Percentiles rank a stretch among this genome's conserved stretches.
phyloP scores from a whole-genome alignment of 179 eudicot species.

The Gypsophila paniculata region DNA sequence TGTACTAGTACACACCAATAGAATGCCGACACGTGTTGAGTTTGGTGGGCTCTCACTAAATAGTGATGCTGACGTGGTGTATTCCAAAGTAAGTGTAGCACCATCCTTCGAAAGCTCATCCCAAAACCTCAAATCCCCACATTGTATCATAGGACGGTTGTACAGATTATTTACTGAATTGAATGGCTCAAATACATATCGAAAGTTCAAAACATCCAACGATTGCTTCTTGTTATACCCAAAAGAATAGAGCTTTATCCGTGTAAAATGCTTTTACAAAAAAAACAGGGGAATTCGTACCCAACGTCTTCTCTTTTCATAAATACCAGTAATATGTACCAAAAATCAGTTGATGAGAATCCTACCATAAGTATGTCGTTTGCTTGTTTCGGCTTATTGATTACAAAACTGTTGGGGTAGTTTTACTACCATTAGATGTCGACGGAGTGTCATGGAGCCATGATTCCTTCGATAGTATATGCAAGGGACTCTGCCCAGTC shows the following conservation, averaged over 20 bases:
- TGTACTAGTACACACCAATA: no score
- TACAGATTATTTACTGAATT: not conserved
- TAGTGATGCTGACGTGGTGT: no score
- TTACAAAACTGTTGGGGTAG: slow-evolving; percentile 30
- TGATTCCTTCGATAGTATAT: slow-evolving; percentile 58
- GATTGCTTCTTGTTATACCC: not conserved
- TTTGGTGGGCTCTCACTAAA: no score
- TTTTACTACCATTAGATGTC: slow-evolving; percentile 15
- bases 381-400: slow-evolving; percentile 23
- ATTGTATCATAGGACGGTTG: not conserved
- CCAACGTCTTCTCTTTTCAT: not conserved
- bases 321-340: slow-evolving; percentile 22
- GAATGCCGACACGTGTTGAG: no score
- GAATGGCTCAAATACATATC: not conserved
- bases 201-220: not conserved
- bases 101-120: not conserved
- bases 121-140: not conserved
- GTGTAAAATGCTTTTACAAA: slow-evolving; percentile 6
- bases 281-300: slow-evolving; percentile 7
- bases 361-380: slow-evolving; percentile 17
- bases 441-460: slow-evolving; percentile 41
- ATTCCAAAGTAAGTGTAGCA: no score
- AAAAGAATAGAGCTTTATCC: not conserved
- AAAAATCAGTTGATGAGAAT: slow-evolving; percentile 10
- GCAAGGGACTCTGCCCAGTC: slow-evolving; percentile 67